Percentiles rank a stretch among this genome's conserved stretches.
These are phyloP conservation scores for Colletotrichum cuscutae DNA, from an alignment of 2,329 filamentous ascomycete genomes.

Conservation along the genomic window DNA sequence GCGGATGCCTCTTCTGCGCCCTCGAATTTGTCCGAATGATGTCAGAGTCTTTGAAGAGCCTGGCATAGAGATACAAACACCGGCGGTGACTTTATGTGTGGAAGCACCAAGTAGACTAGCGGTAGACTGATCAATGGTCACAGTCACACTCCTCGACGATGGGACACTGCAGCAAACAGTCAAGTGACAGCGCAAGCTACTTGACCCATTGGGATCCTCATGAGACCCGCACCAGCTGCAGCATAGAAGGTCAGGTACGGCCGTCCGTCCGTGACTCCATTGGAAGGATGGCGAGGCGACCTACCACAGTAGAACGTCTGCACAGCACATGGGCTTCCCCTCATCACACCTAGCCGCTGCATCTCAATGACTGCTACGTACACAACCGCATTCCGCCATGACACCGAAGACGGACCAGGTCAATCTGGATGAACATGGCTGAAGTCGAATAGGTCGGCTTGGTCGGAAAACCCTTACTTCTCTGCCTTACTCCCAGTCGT, in stretches of 20 bases:
- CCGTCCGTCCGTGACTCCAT: constrained; percentile 19
- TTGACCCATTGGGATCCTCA: constrained; percentile 18
- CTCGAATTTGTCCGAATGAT: constrained; percentile 10
- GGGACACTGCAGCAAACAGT: constrained; percentile 8
- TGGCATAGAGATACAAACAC: constrained; percentile 11
- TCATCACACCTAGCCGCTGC: not conserved
- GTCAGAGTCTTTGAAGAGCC: constrained; percentile 14
- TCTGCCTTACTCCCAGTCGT: not conserved
- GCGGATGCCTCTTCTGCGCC: not conserved
- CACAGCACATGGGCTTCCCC: not conserved
- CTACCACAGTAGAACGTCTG: not conserved
- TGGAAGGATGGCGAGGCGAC: constrained; percentile 15
- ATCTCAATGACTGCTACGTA: not conserved
- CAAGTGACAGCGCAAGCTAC: constrained; percentile 31
- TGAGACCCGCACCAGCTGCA: constrained; percentile 28
- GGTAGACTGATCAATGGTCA: too few relatives aligned
- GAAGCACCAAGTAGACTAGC: not conserved
- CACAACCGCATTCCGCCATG: constrained; percentile 6
- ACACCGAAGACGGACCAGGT: constrained; percentile 1
- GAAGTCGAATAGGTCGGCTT: not conserved
- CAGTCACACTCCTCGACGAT: not conserved
- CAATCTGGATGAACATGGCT: not conserved
- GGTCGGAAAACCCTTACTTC: not conserved
- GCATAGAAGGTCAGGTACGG: constrained; percentile 20
- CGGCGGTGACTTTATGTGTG: not conserved